Evolutionary conservation across 345 rosid species (phyloP).

Genomic region (Clausena lansium): DNA sequence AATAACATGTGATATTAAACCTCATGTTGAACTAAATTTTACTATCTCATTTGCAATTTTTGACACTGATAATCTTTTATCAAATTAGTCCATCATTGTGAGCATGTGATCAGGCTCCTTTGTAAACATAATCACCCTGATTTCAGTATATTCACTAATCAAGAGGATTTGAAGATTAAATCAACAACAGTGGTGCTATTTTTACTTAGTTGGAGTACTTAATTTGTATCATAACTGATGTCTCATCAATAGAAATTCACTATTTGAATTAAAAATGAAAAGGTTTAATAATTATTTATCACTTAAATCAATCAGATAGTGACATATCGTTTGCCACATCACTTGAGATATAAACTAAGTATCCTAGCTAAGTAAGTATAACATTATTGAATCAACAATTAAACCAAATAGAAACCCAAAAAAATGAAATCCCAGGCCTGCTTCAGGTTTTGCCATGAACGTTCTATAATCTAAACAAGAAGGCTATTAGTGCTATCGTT

Average conservation of each 20-base stretch:
- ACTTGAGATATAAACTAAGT: too few relatives aligned
- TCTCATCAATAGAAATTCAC: too few relatives aligned
- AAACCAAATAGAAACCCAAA: not conserved
- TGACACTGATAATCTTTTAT: not conserved
- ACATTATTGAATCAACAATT: not conserved
- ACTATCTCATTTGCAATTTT: not conserved
- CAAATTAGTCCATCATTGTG: too few relatives aligned
- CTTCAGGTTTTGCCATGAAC: not conserved
- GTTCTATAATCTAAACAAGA: not conserved
- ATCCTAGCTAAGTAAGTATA: too few relatives aligned
- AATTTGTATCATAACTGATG: too few relatives aligned
- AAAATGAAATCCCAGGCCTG: not conserved
- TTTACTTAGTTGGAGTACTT: too few relatives aligned
- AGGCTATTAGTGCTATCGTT: not conserved
- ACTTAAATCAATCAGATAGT: too few relatives aligned
- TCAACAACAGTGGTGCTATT: too few relatives aligned
- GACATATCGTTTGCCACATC: too few relatives aligned
- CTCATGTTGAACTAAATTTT: too few relatives aligned
- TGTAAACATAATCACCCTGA: not conserved
- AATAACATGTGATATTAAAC: not conserved
- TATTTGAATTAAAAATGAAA: too few relatives aligned
- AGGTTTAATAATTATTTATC: too few relatives aligned
- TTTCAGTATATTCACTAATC: not conserved
- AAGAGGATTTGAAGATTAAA: not conserved
- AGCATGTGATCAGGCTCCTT: not conserved